Evolutionary conservation across 139 green algal species (phyloP), one percentile per base, ranked within the genome.

Genomic region (Edaphochlamys debaryana): DNA sequence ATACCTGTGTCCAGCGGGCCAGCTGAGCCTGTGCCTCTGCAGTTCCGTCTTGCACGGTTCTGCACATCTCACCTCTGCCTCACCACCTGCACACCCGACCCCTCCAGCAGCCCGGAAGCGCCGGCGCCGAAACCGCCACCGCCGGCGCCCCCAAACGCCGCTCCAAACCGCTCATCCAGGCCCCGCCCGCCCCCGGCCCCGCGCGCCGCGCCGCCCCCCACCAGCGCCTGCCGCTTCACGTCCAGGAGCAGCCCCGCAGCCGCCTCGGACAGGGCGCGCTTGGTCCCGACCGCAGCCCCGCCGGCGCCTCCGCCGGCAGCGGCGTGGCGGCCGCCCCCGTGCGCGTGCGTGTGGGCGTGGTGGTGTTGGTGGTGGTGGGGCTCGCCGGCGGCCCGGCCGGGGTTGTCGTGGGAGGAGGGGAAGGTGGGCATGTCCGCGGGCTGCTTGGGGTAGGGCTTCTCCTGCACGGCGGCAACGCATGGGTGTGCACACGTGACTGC

Each of bases 381-480:
- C 13, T 67, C 11, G 60, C 50, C 73, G 38, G 60, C n/a, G 4
- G 50, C 60, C n/a, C 75, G 64, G n/a, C n/a, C n/a, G 23, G 63
- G 25, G 2, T 45, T 40, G 74, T 88, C 64, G 71, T 88, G 88
- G 1, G 85, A 66, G 29, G 90, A 89, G 0, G 92, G 94, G 80
- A 94, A 96, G 23, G 79, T 88, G 1, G 94, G 94, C 92, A 96
- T 95, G 66, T 92, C 88, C 0, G 80, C 67, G 0, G 83, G 68
- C 32, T 79, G 73, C 69, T 90, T 90, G 0, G 94, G 91, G 42
- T 92, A 89, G 0, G 94, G 93, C 15, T 80, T 67, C 72, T 95
- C 90, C 73, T 86, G 56, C 62, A 91, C 89, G 38, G 41, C 25
- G 34, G 32, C 32, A n/a, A 13, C 19, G 30, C 41, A 22, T 9